phyloP scores from a whole-genome alignment of 805 yeast species.

The Metschnikowia drakensbergensis region DNA sequence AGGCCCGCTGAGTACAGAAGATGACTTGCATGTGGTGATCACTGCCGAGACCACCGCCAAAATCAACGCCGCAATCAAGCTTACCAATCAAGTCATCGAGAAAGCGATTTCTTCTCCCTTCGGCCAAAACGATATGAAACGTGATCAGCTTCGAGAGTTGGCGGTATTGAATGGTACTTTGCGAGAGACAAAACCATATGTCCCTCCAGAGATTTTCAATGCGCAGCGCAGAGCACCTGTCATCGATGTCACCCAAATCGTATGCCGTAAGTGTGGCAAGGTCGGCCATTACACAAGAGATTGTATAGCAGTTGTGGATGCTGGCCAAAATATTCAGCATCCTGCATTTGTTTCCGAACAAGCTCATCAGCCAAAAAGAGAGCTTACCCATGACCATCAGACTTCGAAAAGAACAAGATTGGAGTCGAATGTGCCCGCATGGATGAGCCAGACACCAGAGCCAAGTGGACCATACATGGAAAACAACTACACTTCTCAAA shows the following conservation, averaged over 20 bases:
- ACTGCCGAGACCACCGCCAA: slow-evolving; percentile 79
- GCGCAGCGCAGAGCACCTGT: slow-evolving; percentile 23
- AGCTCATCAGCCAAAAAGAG: background rate
- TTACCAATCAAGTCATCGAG: slow-evolving; percentile 71
- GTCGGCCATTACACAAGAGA: slow-evolving; percentile 87
- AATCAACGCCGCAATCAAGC: slow-evolving; percentile 67
- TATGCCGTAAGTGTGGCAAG: slow-evolving; percentile 76
- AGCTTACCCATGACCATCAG: background rate
- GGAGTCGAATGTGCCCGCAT: background rate
- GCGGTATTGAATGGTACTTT: slow-evolving; percentile 94
- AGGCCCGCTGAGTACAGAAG: slow-evolving; percentile 32
- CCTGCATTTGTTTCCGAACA: background rate
- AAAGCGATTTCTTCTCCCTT: slow-evolving; percentile 87
- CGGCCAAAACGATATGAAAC: slow-evolving; percentile 86
- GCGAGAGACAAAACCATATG: slow-evolving; percentile 67
- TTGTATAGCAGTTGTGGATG: slow-evolving; percentile 49
- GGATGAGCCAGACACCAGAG: slow-evolving; percentile 3
- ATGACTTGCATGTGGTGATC: slow-evolving; percentile 84
- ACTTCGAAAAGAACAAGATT: slow-evolving; percentile 1
- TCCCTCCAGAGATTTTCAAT: slow-evolving; percentile 38
- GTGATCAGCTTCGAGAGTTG: slow-evolving; percentile 85
- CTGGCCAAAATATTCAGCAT: background rate
- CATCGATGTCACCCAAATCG: slow-evolving; percentile 49
- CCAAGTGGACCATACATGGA: background rate
- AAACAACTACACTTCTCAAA: background rate